Evolutionary conservation across 108 stramenopile species (phyloP).

Genomic region (Fragilaria crotonensis): DNA sequence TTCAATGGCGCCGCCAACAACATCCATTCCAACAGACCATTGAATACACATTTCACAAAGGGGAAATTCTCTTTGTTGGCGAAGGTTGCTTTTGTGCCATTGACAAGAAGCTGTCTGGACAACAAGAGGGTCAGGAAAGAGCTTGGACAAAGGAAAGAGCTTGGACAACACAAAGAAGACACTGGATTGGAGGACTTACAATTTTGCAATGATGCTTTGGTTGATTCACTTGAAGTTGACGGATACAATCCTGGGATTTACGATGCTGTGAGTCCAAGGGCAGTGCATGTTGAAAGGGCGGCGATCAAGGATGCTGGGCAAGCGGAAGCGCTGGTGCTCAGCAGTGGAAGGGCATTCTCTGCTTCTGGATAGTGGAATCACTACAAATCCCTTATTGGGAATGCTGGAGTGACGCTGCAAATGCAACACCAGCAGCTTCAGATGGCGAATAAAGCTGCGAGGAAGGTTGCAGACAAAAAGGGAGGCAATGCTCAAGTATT

Average conservation of each 20-base stretch:
- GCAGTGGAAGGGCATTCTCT: background rate
- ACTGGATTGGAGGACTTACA: background rate
- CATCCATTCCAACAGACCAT: background rate
- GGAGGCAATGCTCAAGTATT: no score
- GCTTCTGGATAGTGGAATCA: background rate
- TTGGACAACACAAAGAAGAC: no score
- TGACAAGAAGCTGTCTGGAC: background rate
- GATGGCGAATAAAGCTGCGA: no score
- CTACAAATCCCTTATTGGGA: background rate
- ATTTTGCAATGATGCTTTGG: background rate
- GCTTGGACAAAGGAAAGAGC: background rate
- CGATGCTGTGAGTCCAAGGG: background rate
- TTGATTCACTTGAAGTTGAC: background rate
- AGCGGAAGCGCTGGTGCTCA: background rate
- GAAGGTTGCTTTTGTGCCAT: background rate
- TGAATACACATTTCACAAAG: background rate
- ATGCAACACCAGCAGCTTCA: background rate
- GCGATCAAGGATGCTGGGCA: background rate
- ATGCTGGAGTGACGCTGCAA: background rate
- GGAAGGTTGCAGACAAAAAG: no score
- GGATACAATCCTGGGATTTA: background rate
- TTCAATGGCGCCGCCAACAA: background rate
- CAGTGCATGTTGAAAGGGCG: background rate
- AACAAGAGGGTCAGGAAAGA: background rate
- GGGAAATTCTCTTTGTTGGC: background rate